phyloP scores from a whole-genome alignment of 179 eudicot species.

The Sideroxylon spinosum region DNA sequence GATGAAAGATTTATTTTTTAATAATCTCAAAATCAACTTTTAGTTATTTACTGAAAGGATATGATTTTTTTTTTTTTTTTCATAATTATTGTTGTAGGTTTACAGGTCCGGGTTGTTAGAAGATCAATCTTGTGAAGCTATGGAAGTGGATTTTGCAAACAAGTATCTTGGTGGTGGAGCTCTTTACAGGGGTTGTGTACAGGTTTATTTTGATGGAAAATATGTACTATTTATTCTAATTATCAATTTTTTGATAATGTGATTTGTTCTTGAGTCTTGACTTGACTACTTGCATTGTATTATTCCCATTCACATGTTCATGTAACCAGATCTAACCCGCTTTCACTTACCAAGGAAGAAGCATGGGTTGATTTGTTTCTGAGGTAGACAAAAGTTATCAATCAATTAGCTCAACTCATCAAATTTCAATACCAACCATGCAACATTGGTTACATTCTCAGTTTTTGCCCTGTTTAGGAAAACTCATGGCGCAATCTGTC shows the following conservation, averaged over 20 bases:
- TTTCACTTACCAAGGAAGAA: background rate
- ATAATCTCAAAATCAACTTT: background rate
- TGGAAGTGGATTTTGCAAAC: slow-evolving; percentile 98
- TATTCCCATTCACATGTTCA: background rate
- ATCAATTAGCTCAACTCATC: background rate
- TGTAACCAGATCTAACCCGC: background rate
- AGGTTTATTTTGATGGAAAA: slow-evolving; percentile 38
- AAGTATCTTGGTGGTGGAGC: slow-evolving; percentile 91
- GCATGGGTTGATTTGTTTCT: background rate
- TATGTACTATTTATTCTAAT: slow-evolving; percentile 2
- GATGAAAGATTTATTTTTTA: background rate
- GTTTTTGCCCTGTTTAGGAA: background rate
- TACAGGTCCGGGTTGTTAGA: slow-evolving; percentile 71
- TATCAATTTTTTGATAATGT: background rate
- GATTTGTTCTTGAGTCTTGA: background rate
- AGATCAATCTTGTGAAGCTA: slow-evolving; percentile 62
- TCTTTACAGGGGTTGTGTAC: slow-evolving; percentile 78
- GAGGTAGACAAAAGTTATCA: background rate
- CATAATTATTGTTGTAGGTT: slow-evolving; percentile 37
- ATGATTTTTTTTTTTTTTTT: background rate
- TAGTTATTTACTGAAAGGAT: background rate
- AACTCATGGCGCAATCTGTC: too few species aligned
- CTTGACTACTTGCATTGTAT: background rate
- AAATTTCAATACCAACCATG: background rate
- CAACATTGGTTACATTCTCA: background rate